A percentile compares a stretch with the other conserved stretches of the same genome.
These are phyloP conservation scores for Syzygium malaccense DNA, from an alignment of 441 rosid genomes.

Conservation along the genomic window DNA sequence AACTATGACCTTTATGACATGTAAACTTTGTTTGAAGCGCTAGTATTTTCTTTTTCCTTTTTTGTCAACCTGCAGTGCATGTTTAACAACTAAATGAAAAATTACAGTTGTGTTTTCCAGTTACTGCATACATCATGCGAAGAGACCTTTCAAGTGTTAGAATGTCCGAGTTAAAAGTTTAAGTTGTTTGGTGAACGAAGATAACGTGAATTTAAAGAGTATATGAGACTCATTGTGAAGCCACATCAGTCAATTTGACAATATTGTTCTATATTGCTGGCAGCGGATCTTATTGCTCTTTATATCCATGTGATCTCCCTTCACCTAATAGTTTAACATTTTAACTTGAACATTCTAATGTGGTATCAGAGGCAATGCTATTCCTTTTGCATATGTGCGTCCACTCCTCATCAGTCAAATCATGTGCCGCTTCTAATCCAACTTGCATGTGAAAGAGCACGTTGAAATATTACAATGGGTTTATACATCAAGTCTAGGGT, in stretches of 20 bases:
- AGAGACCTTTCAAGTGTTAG: too few species aligned
- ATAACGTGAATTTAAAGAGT: neutral
- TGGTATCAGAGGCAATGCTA: neutral
- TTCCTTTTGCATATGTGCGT: accelerated
- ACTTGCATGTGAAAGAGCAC: accelerated
- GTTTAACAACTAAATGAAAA: neutral
- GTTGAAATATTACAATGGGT: accelerated
- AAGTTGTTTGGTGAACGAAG: neutral
- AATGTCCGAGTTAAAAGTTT: too few species aligned
- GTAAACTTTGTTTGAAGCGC: neutral
- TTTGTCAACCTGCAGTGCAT: neutral
- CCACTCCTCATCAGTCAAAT: neutral
- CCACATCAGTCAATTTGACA: too few species aligned
- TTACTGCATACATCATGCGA: neutral
- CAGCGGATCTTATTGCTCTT: neutral
- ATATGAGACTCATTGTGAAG: neutral
- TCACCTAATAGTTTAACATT: neutral
- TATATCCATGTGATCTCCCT: neutral
- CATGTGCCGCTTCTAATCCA: neutral
- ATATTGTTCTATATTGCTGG: too few species aligned
- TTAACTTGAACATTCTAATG: too few species aligned
- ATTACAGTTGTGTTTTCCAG: neutral
- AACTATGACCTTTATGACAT: neutral
- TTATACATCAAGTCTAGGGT: accelerated
- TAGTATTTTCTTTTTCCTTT: neutral